A percentile compares a stretch with the other conserved stretches of the same genome.
phyloP scores from a whole-genome alignment of 768 basidiomycete genomes.

The Tricholoma matsutake region DNA sequence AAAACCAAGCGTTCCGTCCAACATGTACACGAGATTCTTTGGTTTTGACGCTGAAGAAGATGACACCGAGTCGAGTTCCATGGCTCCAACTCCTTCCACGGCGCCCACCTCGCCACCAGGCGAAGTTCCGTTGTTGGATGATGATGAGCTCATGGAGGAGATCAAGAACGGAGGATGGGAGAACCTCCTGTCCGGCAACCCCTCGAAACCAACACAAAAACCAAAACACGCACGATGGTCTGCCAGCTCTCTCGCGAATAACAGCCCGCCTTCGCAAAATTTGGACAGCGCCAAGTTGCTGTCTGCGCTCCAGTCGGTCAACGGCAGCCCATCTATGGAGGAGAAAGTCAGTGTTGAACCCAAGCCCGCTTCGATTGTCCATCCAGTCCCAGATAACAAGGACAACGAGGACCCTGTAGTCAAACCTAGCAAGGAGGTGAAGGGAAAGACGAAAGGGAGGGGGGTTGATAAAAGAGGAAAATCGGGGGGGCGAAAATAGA shows the following conservation, averaged over 20 bases:
- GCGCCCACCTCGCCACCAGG: conserved; percentile 26
- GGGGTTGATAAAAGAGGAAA: background rate
- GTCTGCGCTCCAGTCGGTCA: conserved; percentile 14
- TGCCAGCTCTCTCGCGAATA: conserved; percentile 3
- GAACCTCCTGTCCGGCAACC: conserved; percentile 3
- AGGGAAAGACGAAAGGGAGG: conserved; percentile 21
- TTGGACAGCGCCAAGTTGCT: conserved; percentile 15
- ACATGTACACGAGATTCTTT: conserved; percentile 36
- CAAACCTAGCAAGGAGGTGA: conserved; percentile 16
- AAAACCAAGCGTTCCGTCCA: conserved; percentile 37
- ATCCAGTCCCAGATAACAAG: background rate
- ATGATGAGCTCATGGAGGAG: conserved; percentile 26
- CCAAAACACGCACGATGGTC: conserved; percentile 3
- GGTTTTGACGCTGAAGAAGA: conserved; percentile 27
- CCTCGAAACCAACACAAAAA: conserved; percentile 2
- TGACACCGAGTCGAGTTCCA: conserved; percentile 18
- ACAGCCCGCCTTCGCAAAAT: conserved; percentile 7
- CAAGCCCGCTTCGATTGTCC: conserved; percentile 6
- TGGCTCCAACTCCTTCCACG: conserved; percentile 25
- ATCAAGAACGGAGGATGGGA: conserved; percentile 17
- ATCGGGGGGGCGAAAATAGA: conserved; percentile 13
- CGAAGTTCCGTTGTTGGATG: conserved; percentile 21
- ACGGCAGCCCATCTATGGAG: conserved; percentile 1
- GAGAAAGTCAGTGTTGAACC: background rate
- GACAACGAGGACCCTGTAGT: conserved; percentile 14